These are phyloP conservation scores for Aspergillus ochraceus DNA, from an alignment of 2,329 filamentous ascomycete genomes.

Conservation along the genomic window DNA sequence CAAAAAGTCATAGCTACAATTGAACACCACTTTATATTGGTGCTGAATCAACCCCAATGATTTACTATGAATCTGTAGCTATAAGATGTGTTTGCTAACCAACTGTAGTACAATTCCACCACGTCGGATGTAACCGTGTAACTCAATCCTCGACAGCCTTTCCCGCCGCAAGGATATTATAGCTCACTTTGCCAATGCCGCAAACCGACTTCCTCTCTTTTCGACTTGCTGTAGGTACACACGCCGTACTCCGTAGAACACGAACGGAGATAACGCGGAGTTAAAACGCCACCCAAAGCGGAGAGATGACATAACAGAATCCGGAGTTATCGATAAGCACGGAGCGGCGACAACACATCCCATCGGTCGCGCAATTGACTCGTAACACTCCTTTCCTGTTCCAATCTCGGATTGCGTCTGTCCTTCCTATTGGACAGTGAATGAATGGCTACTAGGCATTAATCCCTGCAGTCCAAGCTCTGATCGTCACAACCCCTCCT, in stretches of 20 bases:
- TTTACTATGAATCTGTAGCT: no score
- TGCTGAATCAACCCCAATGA: no score
- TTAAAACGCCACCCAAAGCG: not conserved
- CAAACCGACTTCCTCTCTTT: no score
- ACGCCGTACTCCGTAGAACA: not conserved
- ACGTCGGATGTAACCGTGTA: no score
- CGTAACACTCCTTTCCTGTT: not conserved
- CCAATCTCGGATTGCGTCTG: not conserved
- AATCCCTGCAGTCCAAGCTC: slow-evolving; percentile 8
- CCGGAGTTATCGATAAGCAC: slow-evolving; percentile 22
- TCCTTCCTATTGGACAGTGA: slow-evolving; percentile 3
- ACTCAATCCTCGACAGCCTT: no score
- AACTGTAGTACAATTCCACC: no score
- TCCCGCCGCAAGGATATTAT: not conserved
- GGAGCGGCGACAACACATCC: slow-evolving; percentile 7
- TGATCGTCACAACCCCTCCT: slow-evolving; percentile 5
- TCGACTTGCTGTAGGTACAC: no score
- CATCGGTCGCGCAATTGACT: not conserved
- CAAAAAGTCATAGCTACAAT: no score
- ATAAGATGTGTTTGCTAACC: no score
- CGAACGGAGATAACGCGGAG: not conserved
- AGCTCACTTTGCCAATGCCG: not conserved
- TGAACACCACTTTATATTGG: no score
- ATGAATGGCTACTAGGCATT: slow-evolving; percentile 7
- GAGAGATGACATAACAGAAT: slow-evolving; percentile 13